Base-by-base conservation (phyloP, 768 basidiomycete species). In the Neoboletus brunneissimus region DNA sequence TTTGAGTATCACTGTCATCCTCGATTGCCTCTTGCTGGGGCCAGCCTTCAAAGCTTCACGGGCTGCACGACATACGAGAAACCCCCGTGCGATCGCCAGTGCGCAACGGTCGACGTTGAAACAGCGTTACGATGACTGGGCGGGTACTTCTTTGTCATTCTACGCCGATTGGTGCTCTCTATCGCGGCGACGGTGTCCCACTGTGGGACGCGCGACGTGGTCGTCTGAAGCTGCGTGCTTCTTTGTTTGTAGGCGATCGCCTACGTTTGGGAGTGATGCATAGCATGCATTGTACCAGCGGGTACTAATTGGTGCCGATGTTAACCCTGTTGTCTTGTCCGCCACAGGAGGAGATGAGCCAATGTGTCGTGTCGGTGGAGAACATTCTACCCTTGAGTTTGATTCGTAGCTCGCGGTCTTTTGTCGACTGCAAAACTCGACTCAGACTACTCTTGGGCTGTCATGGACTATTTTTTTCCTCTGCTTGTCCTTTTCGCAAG, bases 401-500 rank as follows among this genome's bases (percentile, higher is more conserved):
- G 53, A 62, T 65, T 69, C 51, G 70, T 61, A 54, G 66, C 61
- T 54, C 59, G 55, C 22, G 50, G 55, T 55, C 45, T 29, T 42
- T 56, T 5, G 49, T 56, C 11, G 58, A 47, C 52, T 29, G 55
- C 18, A 45, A 42, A 58, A 67, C 62, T 64, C 44, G 64, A 66
- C 54, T 62, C 62, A 58, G 66, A 59, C 54, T 66, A 64, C 48
- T 66, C 67, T 68, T 43, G 53, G 47, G 37, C 57, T 62, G 58
- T 55, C 46, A n/a, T 56, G 53, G 41, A 16, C 23, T 13, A 35
- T 57, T 4, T 52, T 61, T 62, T 57, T 41, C n/a, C 23, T 18
- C 0, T 22, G 29, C 18, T 18, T 20, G 3, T 35, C 50, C 54
- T 54, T 37, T 62, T 59, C 32, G 57, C 29, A 53, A 61, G 60